phyloP scores from a whole-genome alignment of 1,284 basidiomycete species.

The Austropuccinia psidii region DNA sequence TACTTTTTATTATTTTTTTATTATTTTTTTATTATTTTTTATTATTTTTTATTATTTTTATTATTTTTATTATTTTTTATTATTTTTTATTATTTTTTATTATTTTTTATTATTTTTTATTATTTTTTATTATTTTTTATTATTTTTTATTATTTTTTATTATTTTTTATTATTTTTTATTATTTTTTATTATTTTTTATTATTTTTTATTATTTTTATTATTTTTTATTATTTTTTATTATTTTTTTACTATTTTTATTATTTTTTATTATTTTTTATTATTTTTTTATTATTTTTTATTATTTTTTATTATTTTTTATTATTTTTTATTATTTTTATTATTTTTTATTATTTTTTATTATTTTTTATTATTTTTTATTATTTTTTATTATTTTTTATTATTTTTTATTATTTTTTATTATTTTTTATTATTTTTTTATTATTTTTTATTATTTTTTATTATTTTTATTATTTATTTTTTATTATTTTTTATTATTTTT shows the following conservation, averaged over 20 bases:
- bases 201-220: not conserved
- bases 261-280: not conserved
- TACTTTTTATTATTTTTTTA: not conserved
- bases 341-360: not conserved
- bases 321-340: not conserved
- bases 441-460: not conserved
- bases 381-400: not conserved
- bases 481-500: not conserved
- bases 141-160: not conserved
- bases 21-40: not conserved
- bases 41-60: not conserved
- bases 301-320: not conserved
- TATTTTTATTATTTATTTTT: not conserved
- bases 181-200: not conserved
- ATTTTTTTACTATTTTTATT: not conserved
- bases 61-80: not conserved
- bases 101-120: not conserved
- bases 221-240: not conserved
- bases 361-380: not conserved
- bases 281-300: not conserved
- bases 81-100: not conserved
- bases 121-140: not conserved
- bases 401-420: not conserved
- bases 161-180: not conserved
- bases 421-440: not conserved